These are phyloP conservation scores for Trichophyton mentagrophytes DNA, from an alignment of 2,329 filamentous ascomycete genomes.

Conservation along the genomic window DNA sequence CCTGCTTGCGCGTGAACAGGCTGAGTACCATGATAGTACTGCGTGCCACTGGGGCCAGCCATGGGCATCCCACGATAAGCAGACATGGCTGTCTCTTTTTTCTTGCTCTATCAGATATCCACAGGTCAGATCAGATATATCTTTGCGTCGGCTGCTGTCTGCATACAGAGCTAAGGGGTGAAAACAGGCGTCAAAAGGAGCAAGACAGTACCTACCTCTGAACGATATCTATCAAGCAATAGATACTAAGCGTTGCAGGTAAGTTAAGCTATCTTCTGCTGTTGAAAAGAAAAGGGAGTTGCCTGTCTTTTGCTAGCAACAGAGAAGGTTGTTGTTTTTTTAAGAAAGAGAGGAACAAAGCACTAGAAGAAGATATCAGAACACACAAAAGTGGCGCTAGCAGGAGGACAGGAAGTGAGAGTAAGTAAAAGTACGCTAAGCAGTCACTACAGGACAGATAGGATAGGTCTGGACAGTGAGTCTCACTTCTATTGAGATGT, in stretches of 20 bases:
- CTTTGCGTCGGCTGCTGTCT: neutral
- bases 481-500: neutral
- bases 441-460: neutral
- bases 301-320: neutral
- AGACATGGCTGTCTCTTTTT: neutral
- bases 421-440: neutral
- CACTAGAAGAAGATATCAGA: neutral
- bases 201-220: neutral
- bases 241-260: neutral
- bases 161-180: neutral
- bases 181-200: neutral
- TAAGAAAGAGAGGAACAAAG: neutral
- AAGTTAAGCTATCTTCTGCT: neutral
- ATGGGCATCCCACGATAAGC: neutral
- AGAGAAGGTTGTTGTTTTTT: neutral
- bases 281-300: neutral
- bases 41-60: neutral
- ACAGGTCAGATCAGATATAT: neutral
- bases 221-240: neutral
- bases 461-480: neutral
- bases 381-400: neutral
- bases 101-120: neutral
- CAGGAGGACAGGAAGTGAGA: neutral
- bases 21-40: neutral
- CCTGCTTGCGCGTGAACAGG: too few species aligned